Evolutionary conservation across 2,329 filamentous ascomycete species (phyloP).

Genomic region (Verticillium dahliae): DNA sequence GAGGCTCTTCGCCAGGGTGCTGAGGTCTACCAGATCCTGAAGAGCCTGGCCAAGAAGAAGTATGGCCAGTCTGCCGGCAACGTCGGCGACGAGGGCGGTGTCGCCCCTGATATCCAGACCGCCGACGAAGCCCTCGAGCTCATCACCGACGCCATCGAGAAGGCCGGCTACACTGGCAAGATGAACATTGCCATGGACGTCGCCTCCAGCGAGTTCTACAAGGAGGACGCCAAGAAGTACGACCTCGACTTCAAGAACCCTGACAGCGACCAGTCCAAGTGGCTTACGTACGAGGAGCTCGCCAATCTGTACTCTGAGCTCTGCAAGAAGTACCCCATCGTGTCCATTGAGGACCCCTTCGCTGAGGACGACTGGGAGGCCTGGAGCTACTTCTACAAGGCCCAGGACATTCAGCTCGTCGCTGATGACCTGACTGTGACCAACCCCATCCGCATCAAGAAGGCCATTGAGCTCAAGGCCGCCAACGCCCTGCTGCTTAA

Average conservation of each 20-base stretch:
- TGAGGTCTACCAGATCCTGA: conserved; percentile 98
- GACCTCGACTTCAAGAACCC: conserved; percentile 99
- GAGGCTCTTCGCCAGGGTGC: conserved; percentile 95
- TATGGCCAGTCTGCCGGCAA: conserved; percentile 99
- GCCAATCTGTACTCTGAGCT: conserved; percentile 86
- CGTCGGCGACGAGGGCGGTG: conserved; percentile 98
- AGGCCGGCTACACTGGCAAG: conserved; percentile 91
- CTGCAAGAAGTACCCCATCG: conserved; percentile 92
- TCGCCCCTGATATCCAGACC: conserved; percentile 97
- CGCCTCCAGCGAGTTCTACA: conserved; percentile 99
- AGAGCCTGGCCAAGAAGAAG: conserved; percentile 96
- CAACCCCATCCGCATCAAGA: conserved; percentile 98
- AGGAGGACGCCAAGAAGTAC: conserved; percentile 96
- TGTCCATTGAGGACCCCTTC: conserved; percentile 98
- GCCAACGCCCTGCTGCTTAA: conserved; percentile 98
- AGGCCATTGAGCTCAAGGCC: conserved; percentile 97
- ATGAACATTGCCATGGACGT: conserved; percentile 99
- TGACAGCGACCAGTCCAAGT: conserved; percentile 90
- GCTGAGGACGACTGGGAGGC: conserved; percentile 99
- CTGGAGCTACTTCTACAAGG: conserved; percentile 99
- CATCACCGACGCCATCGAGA: conserved; percentile 88
- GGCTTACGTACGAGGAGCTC: conserved; percentile 97
- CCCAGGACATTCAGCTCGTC: conserved; percentile 95
- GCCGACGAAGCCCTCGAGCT: conserved; percentile 94
- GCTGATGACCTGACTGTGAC: conserved; percentile 98